Conservation (phyloP, 192 early-diverging fungal species). For the Polychytrium aggregatum region DNA sequence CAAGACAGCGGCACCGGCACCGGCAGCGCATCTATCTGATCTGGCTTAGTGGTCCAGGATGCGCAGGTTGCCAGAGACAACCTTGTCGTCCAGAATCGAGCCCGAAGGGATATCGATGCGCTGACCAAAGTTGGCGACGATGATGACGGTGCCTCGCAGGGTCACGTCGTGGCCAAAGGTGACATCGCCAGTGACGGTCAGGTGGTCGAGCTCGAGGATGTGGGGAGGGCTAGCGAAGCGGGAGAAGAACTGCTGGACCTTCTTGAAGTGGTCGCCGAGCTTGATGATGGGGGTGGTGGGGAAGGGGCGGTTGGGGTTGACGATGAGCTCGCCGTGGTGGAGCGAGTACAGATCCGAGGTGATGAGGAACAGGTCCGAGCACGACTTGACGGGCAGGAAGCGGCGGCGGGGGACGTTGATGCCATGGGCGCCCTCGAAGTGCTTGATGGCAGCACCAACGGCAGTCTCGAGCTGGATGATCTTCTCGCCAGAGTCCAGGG, state of each 20-base stretch:
- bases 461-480: constrained; percentile 98
- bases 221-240: constrained; percentile 91
- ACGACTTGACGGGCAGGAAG: constrained; percentile 98
- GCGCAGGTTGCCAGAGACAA: constrained; percentile 91
- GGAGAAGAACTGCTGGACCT: constrained; percentile 74
- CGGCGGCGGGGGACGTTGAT: constrained; percentile 96
- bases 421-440: constrained; percentile 88
- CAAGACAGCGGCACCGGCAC: too few relatives aligned
- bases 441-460: constrained; percentile 97
- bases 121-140: constrained; percentile 96
- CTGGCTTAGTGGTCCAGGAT: constrained; percentile 53
- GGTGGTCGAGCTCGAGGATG: constrained; percentile 93
- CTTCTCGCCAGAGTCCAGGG: constrained; percentile 83
- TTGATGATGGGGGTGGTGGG: constrained; percentile 88
- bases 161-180: constrained; percentile 89
- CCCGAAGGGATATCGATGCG: constrained; percentile 95
- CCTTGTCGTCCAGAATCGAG: constrained; percentile 93
- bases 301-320: constrained; percentile 93
- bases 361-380: constrained; percentile 92
- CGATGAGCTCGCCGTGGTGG: constrained; percentile 79
- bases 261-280: constrained; percentile 97
- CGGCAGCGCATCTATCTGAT: too few relatives aligned
- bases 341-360: constrained; percentile 90
- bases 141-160: constrained; percentile 87
- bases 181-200: constrained; percentile 97